Base-by-base conservation (phyloP, 164 flowering plant species). In the Kingdonia uniflora region DNA sequence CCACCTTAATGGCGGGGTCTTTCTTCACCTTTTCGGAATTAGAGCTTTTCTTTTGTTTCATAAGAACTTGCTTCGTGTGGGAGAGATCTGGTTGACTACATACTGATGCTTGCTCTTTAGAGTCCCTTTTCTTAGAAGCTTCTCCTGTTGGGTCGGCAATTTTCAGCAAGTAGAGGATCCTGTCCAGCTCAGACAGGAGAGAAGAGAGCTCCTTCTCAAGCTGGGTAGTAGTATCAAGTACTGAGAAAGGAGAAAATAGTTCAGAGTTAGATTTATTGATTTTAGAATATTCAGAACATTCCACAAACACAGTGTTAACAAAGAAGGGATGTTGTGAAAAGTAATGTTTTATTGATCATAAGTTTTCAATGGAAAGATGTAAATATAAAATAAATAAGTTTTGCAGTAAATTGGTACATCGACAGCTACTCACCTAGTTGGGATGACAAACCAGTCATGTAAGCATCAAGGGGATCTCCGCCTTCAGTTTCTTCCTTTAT, bases 71-170 rank as follows among this genome's bases (percentile, higher is more conserved):
- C 55, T 70, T 68, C 37, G 50, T 12, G 23, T 42, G 51, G 71
- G 33, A 42, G 42, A 40, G 41, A 39, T 70, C 65, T 15, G 52
- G 60, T 52, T 63, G 62, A 16, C 42, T 60, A 46, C 64, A 45
- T 57, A 68, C 69, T 25, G 67, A 57, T 52, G 61, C 66, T 40
- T 72, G 69, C 12, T n/a, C 44, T 42, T 68, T 71, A 23, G 63
- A 63, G 45, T 68, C 80, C 63, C 89, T 81, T 68, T 72, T 85
- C 70, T 50, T 78, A 57, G 78, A 71, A 68, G 90, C 87, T 71
- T 87, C 98, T 56, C 95, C 99, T 0, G 80, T 61, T 25, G 97
- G 99, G 59, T 94, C 99, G 39, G 99, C 97, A 64, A 94, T 79
- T 72, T 77, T 94, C 65, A 89, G 71, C 69, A 94, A 65, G 81